phyloP scores from a whole-genome alignment of 2,329 filamentous ascomycete genomes.

The Exophiala viscosa region DNA sequence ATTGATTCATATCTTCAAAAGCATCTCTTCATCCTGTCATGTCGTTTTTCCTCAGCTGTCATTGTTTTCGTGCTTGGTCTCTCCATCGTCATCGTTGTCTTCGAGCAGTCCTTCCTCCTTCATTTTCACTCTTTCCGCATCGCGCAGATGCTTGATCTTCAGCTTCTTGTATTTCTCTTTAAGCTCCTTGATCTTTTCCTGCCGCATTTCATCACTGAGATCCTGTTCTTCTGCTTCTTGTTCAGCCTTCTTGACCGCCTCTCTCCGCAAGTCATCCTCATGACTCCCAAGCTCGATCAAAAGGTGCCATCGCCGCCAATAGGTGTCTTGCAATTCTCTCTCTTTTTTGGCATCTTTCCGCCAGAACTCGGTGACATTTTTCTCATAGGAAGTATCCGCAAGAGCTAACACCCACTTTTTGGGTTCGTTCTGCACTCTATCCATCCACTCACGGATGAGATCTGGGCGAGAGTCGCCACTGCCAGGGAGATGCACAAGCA shows the following conservation, averaged over 20 bases:
- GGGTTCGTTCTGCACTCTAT: conserved; percentile 22
- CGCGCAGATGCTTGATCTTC: not conserved
- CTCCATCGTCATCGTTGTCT: not conserved
- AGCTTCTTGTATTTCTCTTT: not conserved
- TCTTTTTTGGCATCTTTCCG: conserved; percentile 30
- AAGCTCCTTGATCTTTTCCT: not conserved
- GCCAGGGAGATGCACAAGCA: conserved; percentile 34
- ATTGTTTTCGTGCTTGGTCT: not conserved
- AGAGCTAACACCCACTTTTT: conserved; percentile 28
- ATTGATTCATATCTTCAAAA: no score
- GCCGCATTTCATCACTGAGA: not conserved
- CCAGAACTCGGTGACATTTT: conserved; percentile 28
- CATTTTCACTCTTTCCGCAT: not conserved
- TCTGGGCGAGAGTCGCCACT: conserved; percentile 27
- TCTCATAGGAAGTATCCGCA: conserved; percentile 27
- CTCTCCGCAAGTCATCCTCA: not conserved
- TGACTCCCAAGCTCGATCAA: not conserved
- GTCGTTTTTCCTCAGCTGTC: not conserved
- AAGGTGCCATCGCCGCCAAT: conserved; percentile 1
- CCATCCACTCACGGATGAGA: conserved; percentile 31
- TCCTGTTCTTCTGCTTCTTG: not conserved
- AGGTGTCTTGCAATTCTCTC: conserved; percentile 2
- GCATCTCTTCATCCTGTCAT: not conserved
- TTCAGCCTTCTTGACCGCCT: not conserved
- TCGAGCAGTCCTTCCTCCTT: not conserved